Evolutionary conservation across 441 rosid genomes (phyloP).

Genomic region (Erodium texanum): DNA sequence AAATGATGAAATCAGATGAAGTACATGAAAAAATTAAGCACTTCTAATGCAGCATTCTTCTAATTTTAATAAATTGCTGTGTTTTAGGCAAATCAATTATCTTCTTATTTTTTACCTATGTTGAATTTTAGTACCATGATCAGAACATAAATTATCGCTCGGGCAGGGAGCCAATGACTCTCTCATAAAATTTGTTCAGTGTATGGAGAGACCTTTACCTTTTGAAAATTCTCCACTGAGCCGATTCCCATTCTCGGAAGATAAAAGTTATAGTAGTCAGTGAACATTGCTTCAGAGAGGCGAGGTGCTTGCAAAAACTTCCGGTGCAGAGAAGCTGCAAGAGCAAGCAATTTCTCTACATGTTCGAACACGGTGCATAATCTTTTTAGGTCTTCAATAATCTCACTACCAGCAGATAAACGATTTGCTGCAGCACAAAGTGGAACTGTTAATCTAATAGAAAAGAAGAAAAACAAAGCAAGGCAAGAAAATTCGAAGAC

Average conservation of each 20-base stretch:
- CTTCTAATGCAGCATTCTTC: neutral
- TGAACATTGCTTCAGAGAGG: slow-evolving; percentile 59
- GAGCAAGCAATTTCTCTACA: slow-evolving; percentile 63
- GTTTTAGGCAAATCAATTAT: neutral
- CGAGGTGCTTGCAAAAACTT: slow-evolving; percentile 66
- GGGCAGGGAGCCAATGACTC: neutral
- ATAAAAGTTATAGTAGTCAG: slow-evolving; percentile 52
- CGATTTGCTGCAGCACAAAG: slow-evolving; percentile 41
- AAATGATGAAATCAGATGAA: neutral
- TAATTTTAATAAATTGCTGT: too few species aligned
- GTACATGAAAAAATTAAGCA: neutral
- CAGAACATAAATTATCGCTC: neutral
- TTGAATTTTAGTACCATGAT: neutral
- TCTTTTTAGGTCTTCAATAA: slow-evolving; percentile 55
- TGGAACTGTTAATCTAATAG: neutral
- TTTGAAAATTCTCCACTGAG: slow-evolving; percentile 27
- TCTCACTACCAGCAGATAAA: slow-evolving; percentile 38
- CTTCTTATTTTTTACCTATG: neutral
- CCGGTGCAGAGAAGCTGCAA: slow-evolving; percentile 90
- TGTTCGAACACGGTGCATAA: slow-evolving; percentile 65
- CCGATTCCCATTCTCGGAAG: slow-evolving; percentile 51
- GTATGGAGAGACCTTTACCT: slow-evolving; percentile 31
- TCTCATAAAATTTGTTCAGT: neutral
- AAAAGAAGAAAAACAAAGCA: neutral
- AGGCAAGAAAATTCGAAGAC: slow-evolving; percentile 12